Evolutionary conservation across 148 eudicot genomes (phyloP), one percentile per base, ranked within the genome.

Genomic region (Drosera capensis): DNA sequence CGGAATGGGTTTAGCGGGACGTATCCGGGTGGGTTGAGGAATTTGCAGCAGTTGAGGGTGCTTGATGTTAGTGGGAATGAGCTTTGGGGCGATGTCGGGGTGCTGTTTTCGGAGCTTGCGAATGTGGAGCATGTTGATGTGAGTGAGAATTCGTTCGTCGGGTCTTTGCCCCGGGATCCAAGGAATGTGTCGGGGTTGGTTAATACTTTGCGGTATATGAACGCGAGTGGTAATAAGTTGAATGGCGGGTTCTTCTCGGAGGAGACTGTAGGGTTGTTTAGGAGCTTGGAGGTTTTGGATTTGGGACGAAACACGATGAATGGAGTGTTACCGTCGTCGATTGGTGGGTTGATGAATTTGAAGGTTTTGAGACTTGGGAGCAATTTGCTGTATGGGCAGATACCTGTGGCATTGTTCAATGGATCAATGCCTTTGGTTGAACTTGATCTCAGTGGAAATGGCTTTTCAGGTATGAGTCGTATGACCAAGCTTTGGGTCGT

Each of bases 381-480:
- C 48, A 84, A 84, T 64, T 66, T 50, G 67, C 46, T 90, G 43
- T 71, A 21, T 71, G 97, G 95, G 23, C 57, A 40, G 20, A 47
- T 90, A 14, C 95, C 97, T 0, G 70, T 26, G 6, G 85, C 71
- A 63, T 56, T 90, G 29, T 42, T 80, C 53, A 52, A 75, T 54
- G 78, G 65, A 16, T 50, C 23, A 20, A 46, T 75, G 47, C 93
- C 86, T 12, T 56, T 84, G 72, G 40, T 41, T 28, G 87, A 90
- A 50, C 55, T 90, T 53, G 95, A 90, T 90, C 87, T 90, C 23
- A 75, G 87, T 55, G 68, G 72, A 52, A 90, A 90, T 55, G 82
- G 84, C 39, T 90, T 90, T 69, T 79, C 87, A 5, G 97, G 97
- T 90, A 52, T 62, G 72, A n/a, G n/a, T n/a, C n/a, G n/a, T n/a